Evolutionary conservation across 768 basidiomycete species (phyloP).

Genomic region (Rubroboletus satanas): DNA sequence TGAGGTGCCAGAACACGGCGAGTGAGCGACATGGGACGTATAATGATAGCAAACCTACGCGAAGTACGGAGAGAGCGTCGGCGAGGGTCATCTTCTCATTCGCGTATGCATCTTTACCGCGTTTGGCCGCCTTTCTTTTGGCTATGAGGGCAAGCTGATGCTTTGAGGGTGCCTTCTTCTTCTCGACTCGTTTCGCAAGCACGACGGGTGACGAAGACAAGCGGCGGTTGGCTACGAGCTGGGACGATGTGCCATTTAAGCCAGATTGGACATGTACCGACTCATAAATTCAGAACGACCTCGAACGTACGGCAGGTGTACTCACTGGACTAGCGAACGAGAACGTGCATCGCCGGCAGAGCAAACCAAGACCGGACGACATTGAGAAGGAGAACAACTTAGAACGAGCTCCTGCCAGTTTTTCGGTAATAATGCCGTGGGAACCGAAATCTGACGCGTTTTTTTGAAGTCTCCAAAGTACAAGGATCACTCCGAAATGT

Average conservation of each 20-base stretch:
- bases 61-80: conserved; percentile 67
- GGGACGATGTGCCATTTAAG: not conserved
- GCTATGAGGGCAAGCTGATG: conserved; percentile 65
- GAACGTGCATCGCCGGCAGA: conserved; percentile 26
- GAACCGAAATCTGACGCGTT: conserved; percentile 9
- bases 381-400: conserved; percentile 5
- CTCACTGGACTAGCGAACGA: conserved; percentile 18
- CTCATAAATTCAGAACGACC: not conserved
- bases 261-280: not conserved
- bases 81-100: conserved; percentile 61
- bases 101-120: conserved; percentile 53
- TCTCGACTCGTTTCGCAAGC: conserved; percentile 46
- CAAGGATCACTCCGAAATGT: conserved; percentile 29
- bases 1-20: conserved; percentile 28
- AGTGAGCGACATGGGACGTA: conserved; percentile 2
- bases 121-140: conserved; percentile 53
- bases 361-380: conserved; percentile 20
- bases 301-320: not conserved
- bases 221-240: conserved; percentile 13
- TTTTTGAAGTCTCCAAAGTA: not conserved
- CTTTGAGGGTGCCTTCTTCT: conserved; percentile 63
- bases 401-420: not conserved
- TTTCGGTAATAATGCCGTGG: conserved; percentile 17
- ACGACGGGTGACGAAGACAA: conserved; percentile 52
- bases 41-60: conserved; percentile 42